Base-by-base conservation (phyloP, 2,329 filamentous ascomycete species). In the Lomentospora prolificans region DNA sequence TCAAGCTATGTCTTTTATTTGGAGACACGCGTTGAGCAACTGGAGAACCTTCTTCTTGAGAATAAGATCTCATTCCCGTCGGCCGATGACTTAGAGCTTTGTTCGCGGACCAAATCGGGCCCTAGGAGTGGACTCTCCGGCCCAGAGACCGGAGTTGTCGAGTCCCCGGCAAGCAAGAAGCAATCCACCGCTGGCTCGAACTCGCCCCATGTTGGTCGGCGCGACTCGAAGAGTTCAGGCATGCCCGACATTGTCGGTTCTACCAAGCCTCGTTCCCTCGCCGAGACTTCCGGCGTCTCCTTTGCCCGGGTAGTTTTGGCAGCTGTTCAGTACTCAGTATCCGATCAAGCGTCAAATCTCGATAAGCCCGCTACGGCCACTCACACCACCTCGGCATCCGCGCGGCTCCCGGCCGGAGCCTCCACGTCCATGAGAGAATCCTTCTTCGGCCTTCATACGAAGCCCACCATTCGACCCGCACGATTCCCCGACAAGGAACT, bases 261-360 rank as follows among this genome's bases (percentile, higher is more conserved):
- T 3, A 86, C 88, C 3, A 89, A 94, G 67, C 85, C 88, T 2
- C 81, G 89, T 59, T 90, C 90, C 64, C 76, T 95, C 14, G 90
- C 90, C 14, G 90, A 90, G 0, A 87, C 89, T 1, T 91, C 90
- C 2, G 92, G 91, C 14, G 94, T 97, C 53, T 95, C 91, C 0
- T 97, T 97, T 72, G 91, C 92, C 4, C 81, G 90, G 57, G 90
- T 97, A 10, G 92, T 97, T 9, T 94, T 96, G 66, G 90, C 92
- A 8, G 92, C 92, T 1, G 90, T 97, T 50, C 94, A 95, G 64
- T 81, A 81, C 51, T 84, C 80, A 0, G 77, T 84, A 14, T 77
- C 79, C 8, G 79, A 81, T 58, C 64, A 61, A 14, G 58, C 60
- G 19, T 63, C 62, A 58, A 61, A 55, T 54, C 60, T 51, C 28